Percentiles rank a stretch among this genome's conserved stretches.
phyloP scores from a whole-genome alignment of 2,329 filamentous ascomycete genomes.

The Bimuria novae-zelandiae region DNA sequence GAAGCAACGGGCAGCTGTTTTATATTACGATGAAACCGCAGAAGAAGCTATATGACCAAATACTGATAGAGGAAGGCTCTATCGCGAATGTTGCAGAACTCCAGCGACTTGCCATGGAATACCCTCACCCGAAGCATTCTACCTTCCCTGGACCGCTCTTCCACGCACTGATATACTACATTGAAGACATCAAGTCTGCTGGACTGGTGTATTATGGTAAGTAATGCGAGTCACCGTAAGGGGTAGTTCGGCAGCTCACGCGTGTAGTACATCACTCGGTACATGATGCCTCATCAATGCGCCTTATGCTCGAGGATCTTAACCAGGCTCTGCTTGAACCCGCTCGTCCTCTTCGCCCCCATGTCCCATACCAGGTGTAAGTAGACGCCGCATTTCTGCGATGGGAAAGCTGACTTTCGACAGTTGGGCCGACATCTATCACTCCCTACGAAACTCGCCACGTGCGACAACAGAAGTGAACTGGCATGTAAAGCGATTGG shows the following conservation, averaged over 20 bases:
- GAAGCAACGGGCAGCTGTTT: background rate
- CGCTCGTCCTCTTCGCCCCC: background rate
- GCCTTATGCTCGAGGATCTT: constrained; percentile 2
- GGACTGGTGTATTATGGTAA: constrained; percentile 2
- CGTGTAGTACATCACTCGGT: constrained; percentile 3
- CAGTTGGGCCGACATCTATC: constrained; percentile 4
- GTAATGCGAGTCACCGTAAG: background rate
- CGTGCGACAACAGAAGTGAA: background rate
- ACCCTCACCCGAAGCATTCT: constrained; percentile 1
- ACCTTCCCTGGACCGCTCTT: constrained; percentile 1
- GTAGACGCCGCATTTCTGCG: background rate
- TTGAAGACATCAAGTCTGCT: constrained; percentile 6
- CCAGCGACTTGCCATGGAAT: background rate
- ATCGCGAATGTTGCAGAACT: constrained; percentile 1
- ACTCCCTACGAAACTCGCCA: constrained; percentile 2
- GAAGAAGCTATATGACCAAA: constrained; percentile 1
- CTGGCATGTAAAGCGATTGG: constrained; percentile 7
- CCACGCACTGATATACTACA: constrained; percentile 2
- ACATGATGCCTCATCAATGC: constrained; percentile 7
- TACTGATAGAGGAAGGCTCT: background rate
- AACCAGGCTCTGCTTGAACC: constrained; percentile 4
- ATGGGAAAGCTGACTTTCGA: too few species aligned
- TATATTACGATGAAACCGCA: constrained; percentile 5
- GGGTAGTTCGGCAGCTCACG: background rate
- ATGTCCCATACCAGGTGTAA: constrained; percentile 6